These are phyloP conservation scores for Naganishia sp. DNA, from an alignment of 1,284 basidiomycete species.

Conservation along the genomic window DNA sequence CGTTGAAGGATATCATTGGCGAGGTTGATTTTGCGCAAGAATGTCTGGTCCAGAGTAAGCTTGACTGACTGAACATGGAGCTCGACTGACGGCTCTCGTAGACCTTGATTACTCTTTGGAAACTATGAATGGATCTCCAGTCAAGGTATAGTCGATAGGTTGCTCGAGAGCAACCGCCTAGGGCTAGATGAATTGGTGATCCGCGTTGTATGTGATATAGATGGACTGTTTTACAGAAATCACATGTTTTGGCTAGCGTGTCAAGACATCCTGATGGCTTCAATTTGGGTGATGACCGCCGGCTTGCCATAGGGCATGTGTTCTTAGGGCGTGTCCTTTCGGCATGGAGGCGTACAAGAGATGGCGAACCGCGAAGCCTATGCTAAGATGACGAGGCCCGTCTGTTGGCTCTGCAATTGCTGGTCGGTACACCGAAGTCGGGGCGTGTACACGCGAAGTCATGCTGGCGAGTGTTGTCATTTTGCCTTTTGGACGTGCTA, in stretches of 20 bases:
- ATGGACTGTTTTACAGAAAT: neutral
- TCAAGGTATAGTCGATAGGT: neutral
- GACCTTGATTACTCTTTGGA: slow-evolving; percentile 25
- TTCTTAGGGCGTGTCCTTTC: too few species aligned
- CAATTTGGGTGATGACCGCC: too few species aligned
- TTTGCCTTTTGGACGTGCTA: too few species aligned
- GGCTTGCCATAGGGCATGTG: too few species aligned
- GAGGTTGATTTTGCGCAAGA: slow-evolving; percentile 53
- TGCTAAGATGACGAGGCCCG: too few species aligned
- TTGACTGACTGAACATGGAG: neutral
- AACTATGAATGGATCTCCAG: slow-evolving; percentile 33
- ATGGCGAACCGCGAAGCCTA: too few species aligned
- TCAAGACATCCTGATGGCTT: too few species aligned
- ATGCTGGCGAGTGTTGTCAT: too few species aligned
- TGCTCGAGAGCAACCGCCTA: neutral
- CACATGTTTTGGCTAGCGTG: too few species aligned
- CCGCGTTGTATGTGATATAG: slow-evolving; percentile 4
- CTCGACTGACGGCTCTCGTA: neutral
- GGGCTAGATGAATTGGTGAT: neutral
- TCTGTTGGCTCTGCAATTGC: neutral
- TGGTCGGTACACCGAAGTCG: neutral
- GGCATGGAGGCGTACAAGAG: too few species aligned
- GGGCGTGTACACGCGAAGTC: neutral
- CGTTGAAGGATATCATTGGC: slow-evolving; percentile 58
- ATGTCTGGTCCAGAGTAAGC: slow-evolving; percentile 37